A percentile compares a stretch with the other conserved stretches of the same genome.
These are phyloP conservation scores for Kuraishia borneana DNA, from an alignment of 805 yeast species.

Conservation along the genomic window DNA sequence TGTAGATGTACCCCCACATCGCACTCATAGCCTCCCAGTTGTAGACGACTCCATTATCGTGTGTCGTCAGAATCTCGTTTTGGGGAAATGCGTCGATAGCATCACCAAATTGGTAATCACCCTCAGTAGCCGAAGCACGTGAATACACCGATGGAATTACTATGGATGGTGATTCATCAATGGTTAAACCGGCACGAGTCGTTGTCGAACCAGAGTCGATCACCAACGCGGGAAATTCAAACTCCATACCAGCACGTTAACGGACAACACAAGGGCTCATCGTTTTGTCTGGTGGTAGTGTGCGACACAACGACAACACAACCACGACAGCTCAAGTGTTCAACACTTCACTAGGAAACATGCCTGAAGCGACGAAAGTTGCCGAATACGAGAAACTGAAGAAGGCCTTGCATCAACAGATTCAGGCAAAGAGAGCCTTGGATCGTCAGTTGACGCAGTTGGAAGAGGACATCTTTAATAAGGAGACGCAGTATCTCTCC, in stretches of 20 bases:
- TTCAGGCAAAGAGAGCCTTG: constrained; percentile 50
- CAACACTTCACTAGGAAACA: constrained; percentile 3
- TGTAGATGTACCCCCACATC: constrained; percentile 60
- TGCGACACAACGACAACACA: too few relatives aligned
- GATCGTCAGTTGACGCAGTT: constrained; percentile 50
- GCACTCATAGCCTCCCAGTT: constrained; percentile 62
- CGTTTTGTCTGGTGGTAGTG: too few relatives aligned
- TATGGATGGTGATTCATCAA: constrained; percentile 49
- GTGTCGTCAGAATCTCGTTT: constrained; percentile 43
- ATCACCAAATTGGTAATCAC: constrained; percentile 21
- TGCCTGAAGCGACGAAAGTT: constrained; percentile 12
- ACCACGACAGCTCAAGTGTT: too few relatives aligned
- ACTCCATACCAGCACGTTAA: constrained; percentile 19
- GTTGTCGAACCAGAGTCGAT: constrained; percentile 57
- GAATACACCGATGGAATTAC: constrained; percentile 48
- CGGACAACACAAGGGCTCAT: too few relatives aligned
- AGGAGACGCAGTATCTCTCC: constrained; percentile 68
- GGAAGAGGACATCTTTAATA: constrained; percentile 71
- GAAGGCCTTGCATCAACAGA: constrained; percentile 51
- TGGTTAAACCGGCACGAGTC: constrained; percentile 64
- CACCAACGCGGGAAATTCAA: constrained; percentile 46
- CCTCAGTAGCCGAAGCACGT: constrained; percentile 15
- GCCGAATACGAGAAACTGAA: constrained; percentile 58
- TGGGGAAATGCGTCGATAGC: constrained; percentile 30
- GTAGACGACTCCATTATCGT: constrained; percentile 54